Base-by-base conservation (phyloP, 148 eudicot genomes). In the Polygonum aviculare region DNA sequence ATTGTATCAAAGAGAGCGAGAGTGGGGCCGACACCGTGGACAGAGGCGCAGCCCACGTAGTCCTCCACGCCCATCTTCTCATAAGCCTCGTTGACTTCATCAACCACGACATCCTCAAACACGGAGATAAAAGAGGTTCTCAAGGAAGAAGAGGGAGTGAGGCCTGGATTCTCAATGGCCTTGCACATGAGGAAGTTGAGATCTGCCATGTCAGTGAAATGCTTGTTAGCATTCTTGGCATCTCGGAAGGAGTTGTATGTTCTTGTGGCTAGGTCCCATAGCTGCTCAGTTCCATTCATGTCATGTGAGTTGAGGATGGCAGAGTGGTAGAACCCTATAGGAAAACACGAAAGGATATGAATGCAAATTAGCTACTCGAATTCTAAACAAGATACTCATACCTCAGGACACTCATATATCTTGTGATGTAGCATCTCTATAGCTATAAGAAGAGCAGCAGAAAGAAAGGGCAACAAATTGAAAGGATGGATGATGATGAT, bases 111-210 rank as follows among this genome's bases (percentile, higher is more conserved):
- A 35, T 91, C 94, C 85, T 91, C 98, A 54, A 91, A 93, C 44
- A 89, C 93, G 0, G 96, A 89, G 77, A 93, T 80, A 47, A 93
- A 85, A 62, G 98, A 87, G 38, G 98, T 91, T 74, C 98, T 85
- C 62, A 90, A 73, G 36, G 98, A 86, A 2, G 91, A 81, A 0
- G 92, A 91, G 18, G 98, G 98, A 35, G 98, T 93, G 79, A 93
- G 84, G 77, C 90, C 85, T 6, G 98, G 98, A 78, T 93, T 93
- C 7, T 93, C 97, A 45, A 93, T 89, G 80, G 96, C 98, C 82
- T 79, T 87, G 80, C 97, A 87, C 98, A 93, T 93, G 54, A 93
- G 88, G 76, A 88, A 93, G 83, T 89, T 93, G 69, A 93, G 83
- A 79, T 89, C 98, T 0, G 94, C 87, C 93, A 93, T 90, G 87